A percentile compares a stretch with the other conserved stretches of the same genome.
Conservation (phyloP, 2,329 filamentous ascomycete genomes). For the Fusarium austroafricanum region DNA sequence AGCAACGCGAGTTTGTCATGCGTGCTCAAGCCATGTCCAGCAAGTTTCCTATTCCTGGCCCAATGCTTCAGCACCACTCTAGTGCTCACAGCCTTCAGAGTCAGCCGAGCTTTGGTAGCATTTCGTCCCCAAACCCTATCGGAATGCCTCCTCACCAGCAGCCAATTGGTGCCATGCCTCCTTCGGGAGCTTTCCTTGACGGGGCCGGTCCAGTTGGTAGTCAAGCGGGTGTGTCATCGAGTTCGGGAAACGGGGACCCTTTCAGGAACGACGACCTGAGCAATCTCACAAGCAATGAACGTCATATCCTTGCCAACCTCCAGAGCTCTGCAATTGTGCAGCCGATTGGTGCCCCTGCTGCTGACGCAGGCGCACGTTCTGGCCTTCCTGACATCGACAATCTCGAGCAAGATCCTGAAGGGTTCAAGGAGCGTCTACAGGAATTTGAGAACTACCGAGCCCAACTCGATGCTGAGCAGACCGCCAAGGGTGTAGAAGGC, state of each 20-base stretch:
- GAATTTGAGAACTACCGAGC: slow-evolving; percentile 85
- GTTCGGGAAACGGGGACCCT: slow-evolving; percentile 58
- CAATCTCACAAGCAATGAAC: slow-evolving; percentile 67
- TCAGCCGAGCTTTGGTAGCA: slow-evolving; percentile 95
- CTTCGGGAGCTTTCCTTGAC: slow-evolving; percentile 79
- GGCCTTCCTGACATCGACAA: slow-evolving; percentile 64
- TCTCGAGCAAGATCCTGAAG: slow-evolving; percentile 66
- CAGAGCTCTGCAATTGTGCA: slow-evolving; percentile 50
- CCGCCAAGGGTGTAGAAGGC: slow-evolving; percentile 47
- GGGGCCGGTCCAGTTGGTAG: slow-evolving; percentile 52
- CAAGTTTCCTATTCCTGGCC: slow-evolving; percentile 72
- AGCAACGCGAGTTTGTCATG: slow-evolving; percentile 92
- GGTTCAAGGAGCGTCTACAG: slow-evolving; percentile 77
- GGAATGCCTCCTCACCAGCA: slow-evolving; percentile 64
- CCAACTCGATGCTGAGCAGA: slow-evolving; percentile 72
- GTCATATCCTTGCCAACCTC: slow-evolving; percentile 62
- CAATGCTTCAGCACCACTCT: slow-evolving; percentile 85
- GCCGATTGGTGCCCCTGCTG: slow-evolving; percentile 51
- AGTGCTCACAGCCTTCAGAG: slow-evolving; percentile 96
- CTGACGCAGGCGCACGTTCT: slow-evolving; percentile 54
- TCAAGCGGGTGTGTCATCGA: slow-evolving; percentile 41
- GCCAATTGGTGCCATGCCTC: slow-evolving; percentile 67
- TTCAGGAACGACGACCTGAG: slow-evolving; percentile 80
- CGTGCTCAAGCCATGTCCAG: slow-evolving; percentile 80
- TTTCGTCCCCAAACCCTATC: slow-evolving; percentile 86